A percentile compares a stretch with the other conserved stretches of the same genome.
Evolutionary conservation across 306 rosid species (phyloP).

Genomic region (Cucumis hystrix): DNA sequence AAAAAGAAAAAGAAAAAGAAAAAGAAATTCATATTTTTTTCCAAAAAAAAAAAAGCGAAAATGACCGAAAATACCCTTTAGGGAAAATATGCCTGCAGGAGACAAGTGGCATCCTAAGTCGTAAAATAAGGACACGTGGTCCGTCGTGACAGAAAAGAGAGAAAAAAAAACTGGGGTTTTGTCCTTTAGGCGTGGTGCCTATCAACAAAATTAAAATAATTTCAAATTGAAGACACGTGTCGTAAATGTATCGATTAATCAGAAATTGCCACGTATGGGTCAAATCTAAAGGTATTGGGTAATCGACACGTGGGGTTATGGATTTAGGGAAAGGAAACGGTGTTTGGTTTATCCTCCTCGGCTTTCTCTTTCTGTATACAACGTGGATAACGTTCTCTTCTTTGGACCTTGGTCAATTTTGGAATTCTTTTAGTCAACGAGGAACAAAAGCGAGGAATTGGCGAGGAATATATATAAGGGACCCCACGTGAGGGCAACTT

Average conservation of each 20-base stretch:
- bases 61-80: constrained; percentile 36
- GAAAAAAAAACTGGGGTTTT: not conserved
- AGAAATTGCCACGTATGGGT: not conserved
- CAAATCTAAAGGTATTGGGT: not conserved
- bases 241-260: not conserved
- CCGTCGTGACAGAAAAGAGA: constrained; percentile 16
- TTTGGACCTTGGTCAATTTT: not conserved
- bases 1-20: not conserved
- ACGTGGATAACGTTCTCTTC: not conserved
- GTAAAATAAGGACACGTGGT: constrained; percentile 38
- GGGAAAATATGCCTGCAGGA: constrained; percentile 11
- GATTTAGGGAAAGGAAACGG: not conserved
- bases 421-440: not conserved
- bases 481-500: constrained; percentile 2
- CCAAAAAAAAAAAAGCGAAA: no score
- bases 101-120: constrained; percentile 34
- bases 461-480: not conserved
- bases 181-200: constrained; percentile 34
- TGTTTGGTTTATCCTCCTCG: constrained; percentile 5
- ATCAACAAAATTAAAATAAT: not conserved
- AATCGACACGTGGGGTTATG: constrained; percentile 4
- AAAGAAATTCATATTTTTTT: not conserved
- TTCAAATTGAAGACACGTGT: not conserved
- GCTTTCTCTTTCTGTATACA: not conserved
- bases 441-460: not conserved